Base-by-base conservation (phyloP, 2,329 filamentous ascomycete genomes). In the Fusarium clavum region DNA sequence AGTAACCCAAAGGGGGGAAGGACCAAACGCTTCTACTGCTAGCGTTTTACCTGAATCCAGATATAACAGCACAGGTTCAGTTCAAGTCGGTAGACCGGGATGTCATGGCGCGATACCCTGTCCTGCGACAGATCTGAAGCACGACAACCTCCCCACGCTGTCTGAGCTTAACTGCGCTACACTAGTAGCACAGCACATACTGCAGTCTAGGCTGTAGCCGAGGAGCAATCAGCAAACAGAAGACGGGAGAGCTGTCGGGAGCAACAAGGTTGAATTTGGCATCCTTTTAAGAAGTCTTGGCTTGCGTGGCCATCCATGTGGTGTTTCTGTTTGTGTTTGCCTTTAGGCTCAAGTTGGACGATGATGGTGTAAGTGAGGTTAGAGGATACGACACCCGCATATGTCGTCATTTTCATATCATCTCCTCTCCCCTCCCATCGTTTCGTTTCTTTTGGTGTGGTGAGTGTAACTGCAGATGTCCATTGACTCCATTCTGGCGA, bases 101-200 rank as follows among this genome's bases (percentile, higher is more conserved):
- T 61, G 51, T 49, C 29, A 55, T 49, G 64, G 64, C 59, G 44
- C 44, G 34, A 67, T 72, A 76, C 82, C 81, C 77, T 81, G 79
- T 81, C 74, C 79, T 84, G 82, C 78, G 80, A 85, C 83, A 83
- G 75, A 79, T 79, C 77, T 84, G 83, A 85, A 75, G 83, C 83
- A 84, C 72, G 63, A 75, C 67, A 71, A 67, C 62, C 61, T 71
- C 70, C 61, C 71, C 67, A 74, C 67, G 66, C 57, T 66, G 73
- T 73, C 62, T 67, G 63, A 61, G 63, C 62, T 67, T 66, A 43
- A 56, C 66, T 49, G 45, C 64, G 34, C 64, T 60, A 57, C 55
- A 63, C 63, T 47, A 61, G 54, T 64, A 38, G 54, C 40, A 30
- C 52, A 45, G 18, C 45, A 29, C 12, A 13, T n/a, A 47, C 20